Evolutionary conservation across 345 rosid genomes (phyloP).

Genomic region (Hibiscus trionum): DNA sequence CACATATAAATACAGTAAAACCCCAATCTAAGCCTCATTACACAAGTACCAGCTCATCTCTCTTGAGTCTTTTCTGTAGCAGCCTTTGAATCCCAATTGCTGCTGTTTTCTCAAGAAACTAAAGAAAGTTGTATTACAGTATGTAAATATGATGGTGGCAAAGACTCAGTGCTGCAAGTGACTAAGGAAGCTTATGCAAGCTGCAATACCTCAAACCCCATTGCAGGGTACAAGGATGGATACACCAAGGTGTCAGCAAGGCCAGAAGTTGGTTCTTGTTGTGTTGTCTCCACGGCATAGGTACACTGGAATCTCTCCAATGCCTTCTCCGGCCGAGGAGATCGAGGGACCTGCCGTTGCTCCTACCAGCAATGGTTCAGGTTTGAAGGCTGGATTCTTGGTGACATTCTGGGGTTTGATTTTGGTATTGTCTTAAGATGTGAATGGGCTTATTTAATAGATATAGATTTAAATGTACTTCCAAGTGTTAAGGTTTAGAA

Average conservation of each 20-base stretch:
- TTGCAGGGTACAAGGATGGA: slow-evolving; percentile 56
- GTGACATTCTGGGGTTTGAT: slow-evolving; percentile 7
- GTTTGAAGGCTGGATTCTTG: slow-evolving; percentile 17
- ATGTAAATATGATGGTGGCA: too few species aligned
- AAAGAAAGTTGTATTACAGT: too few species aligned
- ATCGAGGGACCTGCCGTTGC: slow-evolving; percentile 51
- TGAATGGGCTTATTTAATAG: not conserved
- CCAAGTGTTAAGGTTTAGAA: too few species aligned
- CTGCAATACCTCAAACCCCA: slow-evolving; percentile 60
- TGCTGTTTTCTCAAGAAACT: too few species aligned
- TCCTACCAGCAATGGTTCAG: slow-evolving; percentile 40
- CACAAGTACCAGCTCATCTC: too few species aligned
- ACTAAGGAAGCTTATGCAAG: slow-evolving; percentile 40
- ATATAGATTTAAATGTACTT: too few species aligned
- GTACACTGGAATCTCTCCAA: slow-evolving; percentile 38
- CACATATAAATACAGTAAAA: too few species aligned
- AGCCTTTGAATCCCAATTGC: too few species aligned
- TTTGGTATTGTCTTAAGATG: slow-evolving; percentile 27
- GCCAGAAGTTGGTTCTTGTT: slow-evolving; percentile 64
- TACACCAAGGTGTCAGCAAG: slow-evolving; percentile 67
- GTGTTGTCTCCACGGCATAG: slow-evolving; percentile 28
- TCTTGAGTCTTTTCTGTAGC: too few species aligned
- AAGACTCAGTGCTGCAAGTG: slow-evolving; percentile 46
- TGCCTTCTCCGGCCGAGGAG: slow-evolving; percentile 52
- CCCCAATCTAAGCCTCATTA: too few species aligned